Evolutionary conservation across 2,329 filamentous ascomycete genomes (phyloP).

Genomic region (Didymella sp.): DNA sequence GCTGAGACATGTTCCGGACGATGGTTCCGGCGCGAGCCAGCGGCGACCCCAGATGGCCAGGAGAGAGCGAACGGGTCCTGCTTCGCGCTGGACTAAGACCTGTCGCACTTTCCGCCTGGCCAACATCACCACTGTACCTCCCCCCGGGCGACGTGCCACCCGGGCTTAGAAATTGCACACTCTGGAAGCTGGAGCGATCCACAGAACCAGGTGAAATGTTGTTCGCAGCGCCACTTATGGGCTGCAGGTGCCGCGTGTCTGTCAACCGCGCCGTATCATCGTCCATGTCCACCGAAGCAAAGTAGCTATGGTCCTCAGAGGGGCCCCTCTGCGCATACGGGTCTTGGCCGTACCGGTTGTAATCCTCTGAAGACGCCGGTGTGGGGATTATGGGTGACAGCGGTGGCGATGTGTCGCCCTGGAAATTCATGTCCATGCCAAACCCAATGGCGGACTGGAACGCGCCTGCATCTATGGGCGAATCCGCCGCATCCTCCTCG

Average conservation of each 20-base stretch:
- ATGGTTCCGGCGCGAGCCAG: conserved; percentile 59
- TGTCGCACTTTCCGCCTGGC: conserved; percentile 62
- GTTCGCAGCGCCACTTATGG: conserved; percentile 60
- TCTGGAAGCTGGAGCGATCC: conserved; percentile 61
- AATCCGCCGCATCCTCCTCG: conserved; percentile 47
- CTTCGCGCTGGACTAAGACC: conserved; percentile 46
- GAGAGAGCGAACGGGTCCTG: conserved; percentile 59
- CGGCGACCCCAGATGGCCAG: conserved; percentile 54
- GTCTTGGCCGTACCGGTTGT: conserved; percentile 49
- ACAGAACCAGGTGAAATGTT: conserved; percentile 38
- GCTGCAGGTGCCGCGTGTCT: conserved; percentile 62
- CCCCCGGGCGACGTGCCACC: conserved; percentile 53
- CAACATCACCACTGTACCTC: conserved; percentile 67
- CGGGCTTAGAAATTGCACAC: conserved; percentile 60
- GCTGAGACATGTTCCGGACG: conserved; percentile 82
- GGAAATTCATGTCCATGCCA: conserved; percentile 57
- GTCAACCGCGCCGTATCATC: conserved; percentile 68
- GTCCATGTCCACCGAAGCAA: conserved; percentile 55
- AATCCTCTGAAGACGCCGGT: conserved; percentile 52
- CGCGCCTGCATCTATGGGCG: conserved; percentile 55
- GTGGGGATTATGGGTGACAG: conserved; percentile 23
- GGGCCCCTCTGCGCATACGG: conserved; percentile 50
- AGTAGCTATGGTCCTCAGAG: conserved; percentile 63
- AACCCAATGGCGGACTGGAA: conserved; percentile 58
- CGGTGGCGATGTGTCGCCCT: conserved; percentile 48